Evolutionary conservation across 805 yeast genomes (phyloP).

Genomic region (Metschnikowia arizonensis): DNA sequence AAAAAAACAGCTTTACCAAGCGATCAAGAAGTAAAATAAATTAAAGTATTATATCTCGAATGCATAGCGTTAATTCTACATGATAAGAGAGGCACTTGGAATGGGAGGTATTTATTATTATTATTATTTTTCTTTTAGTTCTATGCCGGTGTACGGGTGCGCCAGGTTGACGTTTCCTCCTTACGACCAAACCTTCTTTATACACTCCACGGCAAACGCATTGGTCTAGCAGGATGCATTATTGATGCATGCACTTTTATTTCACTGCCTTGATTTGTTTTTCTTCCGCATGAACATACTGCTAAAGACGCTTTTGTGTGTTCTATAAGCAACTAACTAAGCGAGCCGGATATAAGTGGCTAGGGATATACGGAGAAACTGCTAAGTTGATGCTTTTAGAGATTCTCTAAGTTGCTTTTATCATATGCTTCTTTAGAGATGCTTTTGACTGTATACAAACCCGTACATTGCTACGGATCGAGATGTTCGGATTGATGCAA

Average conservation of each 20-base stretch:
- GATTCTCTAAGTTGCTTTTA: too few species aligned
- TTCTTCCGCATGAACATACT: background rate
- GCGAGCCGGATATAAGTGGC: background rate
- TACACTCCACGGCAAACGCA: slow-evolving; percentile 1
- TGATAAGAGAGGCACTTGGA: slow-evolving; percentile 4
- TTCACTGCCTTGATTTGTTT: background rate
- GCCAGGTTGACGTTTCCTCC: background rate
- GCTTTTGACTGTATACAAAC: too few species aligned
- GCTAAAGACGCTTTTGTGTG: background rate
- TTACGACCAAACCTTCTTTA: background rate
- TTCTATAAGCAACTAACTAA: background rate
- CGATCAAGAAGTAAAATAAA: too few species aligned
- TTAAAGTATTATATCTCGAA: too few species aligned
- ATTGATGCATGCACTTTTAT: background rate
- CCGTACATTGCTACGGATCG: too few species aligned
- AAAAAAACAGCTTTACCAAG: too few species aligned
- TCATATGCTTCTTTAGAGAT: too few species aligned
- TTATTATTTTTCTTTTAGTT: background rate
- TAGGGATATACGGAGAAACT: too few species aligned
- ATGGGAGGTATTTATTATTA: background rate
- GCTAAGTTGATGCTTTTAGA: too few species aligned
- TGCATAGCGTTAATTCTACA: too few species aligned
- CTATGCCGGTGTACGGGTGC: background rate
- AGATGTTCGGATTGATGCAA: too few species aligned
- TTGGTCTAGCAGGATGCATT: background rate